These are phyloP conservation scores for Phytophthora nicotianae DNA, from an alignment of 352 stramenopile species.

Conservation along the genomic window DNA sequence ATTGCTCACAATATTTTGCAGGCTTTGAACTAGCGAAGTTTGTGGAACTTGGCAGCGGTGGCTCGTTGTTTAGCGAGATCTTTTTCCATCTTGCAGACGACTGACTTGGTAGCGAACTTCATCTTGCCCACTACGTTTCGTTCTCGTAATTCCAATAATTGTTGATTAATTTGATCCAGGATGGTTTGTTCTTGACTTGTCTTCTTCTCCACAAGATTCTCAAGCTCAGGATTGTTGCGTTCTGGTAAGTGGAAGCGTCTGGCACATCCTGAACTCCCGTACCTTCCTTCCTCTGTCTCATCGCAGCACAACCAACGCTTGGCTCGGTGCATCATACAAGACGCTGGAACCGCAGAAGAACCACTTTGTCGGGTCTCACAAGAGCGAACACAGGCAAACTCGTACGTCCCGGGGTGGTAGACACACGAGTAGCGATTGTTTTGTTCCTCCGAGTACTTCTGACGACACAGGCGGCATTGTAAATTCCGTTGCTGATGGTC, in stretches of 20 bases:
- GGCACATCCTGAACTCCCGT: slow-evolving; percentile 66
- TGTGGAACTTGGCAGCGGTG: slow-evolving; percentile 57
- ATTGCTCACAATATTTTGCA: slow-evolving; percentile 2
- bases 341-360: slow-evolving; percentile 28
- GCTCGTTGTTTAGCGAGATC: slow-evolving; percentile 50
- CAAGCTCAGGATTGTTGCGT: slow-evolving; percentile 48
- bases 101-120: slow-evolving; percentile 50
- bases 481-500: slow-evolving; percentile 61
- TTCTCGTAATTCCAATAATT: slow-evolving; percentile 63
- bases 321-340: slow-evolving; percentile 76
- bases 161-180: slow-evolving; percentile 61
- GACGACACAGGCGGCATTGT: slow-evolving; percentile 63
- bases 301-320: slow-evolving; percentile 81
- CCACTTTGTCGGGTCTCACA: slow-evolving; percentile 47
- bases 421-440: slow-evolving; percentile 69
- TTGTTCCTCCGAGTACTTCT: slow-evolving; percentile 73
- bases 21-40: slow-evolving; percentile 31
- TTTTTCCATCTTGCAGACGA: slow-evolving; percentile 59
- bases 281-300: slow-evolving; percentile 67
- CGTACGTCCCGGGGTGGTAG: slow-evolving; percentile 69
- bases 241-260: slow-evolving; percentile 64
- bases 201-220: slow-evolving; percentile 48
- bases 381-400: slow-evolving; percentile 64
- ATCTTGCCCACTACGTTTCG: slow-evolving; percentile 61
- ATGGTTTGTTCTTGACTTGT: slow-evolving; percentile 44